Evolutionary conservation across 2,329 filamentous ascomycete species (phyloP), one percentile per base, ranked within the genome.

Genomic region (Samsoniella hepiali): DNA sequence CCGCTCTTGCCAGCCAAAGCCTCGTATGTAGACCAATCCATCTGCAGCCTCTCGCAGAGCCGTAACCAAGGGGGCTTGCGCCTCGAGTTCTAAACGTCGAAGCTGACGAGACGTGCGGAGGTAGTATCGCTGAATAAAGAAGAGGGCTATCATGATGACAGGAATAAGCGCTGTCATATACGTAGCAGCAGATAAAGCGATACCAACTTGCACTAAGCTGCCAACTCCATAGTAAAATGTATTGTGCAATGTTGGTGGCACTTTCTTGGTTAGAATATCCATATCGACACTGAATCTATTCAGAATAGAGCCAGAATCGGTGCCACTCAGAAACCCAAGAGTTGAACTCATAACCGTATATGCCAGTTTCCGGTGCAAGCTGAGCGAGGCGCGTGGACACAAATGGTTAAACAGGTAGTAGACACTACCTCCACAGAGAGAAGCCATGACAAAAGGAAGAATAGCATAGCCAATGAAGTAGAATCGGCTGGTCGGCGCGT

Each of bases 101-200:
- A 63, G 45, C 5, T 63, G 62, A 3, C 55, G 54, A 11, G 62
- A 63, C n/a, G 62, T 58, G 0, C 36, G 34, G 10, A 63, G 62
- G 31, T 34, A 63, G 55, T 34, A 58, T 9, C 22, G 38, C 7
- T 58, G 49, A 2, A 58, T 3, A n/a, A 45, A 50, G n/a, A 27
- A 29, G 0, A 63, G 38, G 3, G 32, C 32, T 15, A 38, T 15
- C 0, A 57, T 15, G 1, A 57, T 34, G 0, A 13, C 11, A n/a
- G 60, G 60, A 4, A 63, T 36, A 3, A 56, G 15, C 3, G 31
- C 31, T 0, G 53, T 22, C 51, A 63, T 55, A 7, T 63, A 63
- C 1, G 32, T 17, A 5, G 60, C 42, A 17, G 53, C 51, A 3
- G 60, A 38, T 4, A n/a, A 6, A 8, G 36, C 17, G 1, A 54